phyloP scores from a whole-genome alignment of 495 filamentous ascomycete genomes.

The Lineolata rhizophorae region DNA sequence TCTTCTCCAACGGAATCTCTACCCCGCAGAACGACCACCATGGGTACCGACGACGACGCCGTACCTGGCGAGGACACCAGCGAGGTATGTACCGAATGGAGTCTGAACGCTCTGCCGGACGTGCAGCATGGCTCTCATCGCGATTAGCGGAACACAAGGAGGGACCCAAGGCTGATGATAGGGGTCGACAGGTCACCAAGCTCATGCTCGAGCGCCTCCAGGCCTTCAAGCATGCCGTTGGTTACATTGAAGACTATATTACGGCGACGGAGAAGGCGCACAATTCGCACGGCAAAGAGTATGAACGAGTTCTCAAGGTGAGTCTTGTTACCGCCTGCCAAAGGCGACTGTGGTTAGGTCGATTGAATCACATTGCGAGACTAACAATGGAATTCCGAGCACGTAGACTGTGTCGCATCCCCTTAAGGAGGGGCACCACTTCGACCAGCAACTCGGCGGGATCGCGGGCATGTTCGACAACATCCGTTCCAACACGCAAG shows the following conservation, averaged over 20 bases:
- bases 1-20: not conserved
- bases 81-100: constrained; percentile 32
- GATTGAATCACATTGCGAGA: not conserved
- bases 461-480: constrained; percentile 81
- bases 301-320: constrained; percentile 84
- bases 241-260: constrained; percentile 79
- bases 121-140: too few relatives aligned
- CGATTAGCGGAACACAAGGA: not conserved
- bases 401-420: constrained; percentile 61
- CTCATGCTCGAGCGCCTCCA: constrained; percentile 66
- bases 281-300: constrained; percentile 73
- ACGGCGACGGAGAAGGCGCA: constrained; percentile 61
- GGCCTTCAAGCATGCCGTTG: constrained; percentile 90
- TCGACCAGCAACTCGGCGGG: constrained; percentile 68
- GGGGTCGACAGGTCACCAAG: constrained; percentile 14
- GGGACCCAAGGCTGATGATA: not conserved
- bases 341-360: too few relatives aligned
- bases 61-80: constrained; percentile 61
- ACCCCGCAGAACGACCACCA: not conserved
- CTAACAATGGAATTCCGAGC: constrained; percentile 1
- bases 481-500: constrained; percentile 78
- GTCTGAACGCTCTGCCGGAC: too few relatives aligned
- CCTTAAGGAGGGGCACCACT: constrained; percentile 71
- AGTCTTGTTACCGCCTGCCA: too few relatives aligned
- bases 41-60: constrained; percentile 31